These are phyloP conservation scores for Tolypocladium tropicale DNA, from an alignment of 2,329 filamentous ascomycete species.

Conservation along the genomic window DNA sequence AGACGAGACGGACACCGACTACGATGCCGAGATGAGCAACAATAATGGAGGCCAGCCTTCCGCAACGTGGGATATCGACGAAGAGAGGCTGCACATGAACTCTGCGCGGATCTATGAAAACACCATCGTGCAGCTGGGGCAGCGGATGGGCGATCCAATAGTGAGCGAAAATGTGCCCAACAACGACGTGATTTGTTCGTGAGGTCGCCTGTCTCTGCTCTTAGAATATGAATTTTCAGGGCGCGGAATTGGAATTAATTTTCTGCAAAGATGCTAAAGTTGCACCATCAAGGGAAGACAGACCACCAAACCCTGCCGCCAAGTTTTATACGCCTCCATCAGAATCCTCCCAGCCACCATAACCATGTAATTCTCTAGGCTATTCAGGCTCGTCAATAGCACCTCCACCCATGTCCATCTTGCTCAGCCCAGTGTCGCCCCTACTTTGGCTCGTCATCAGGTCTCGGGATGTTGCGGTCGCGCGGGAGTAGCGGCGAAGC, in stretches of 20 bases:
- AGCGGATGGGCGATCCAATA: conserved; percentile 43
- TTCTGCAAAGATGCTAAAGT: too few species aligned
- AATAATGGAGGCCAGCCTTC: conserved; percentile 5
- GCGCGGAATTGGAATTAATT: too few species aligned
- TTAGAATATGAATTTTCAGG: too few species aligned
- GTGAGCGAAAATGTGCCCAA: conserved; percentile 7
- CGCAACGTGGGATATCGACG: conserved; percentile 28
- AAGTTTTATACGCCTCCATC: too few species aligned
- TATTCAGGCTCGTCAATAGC: neutral
- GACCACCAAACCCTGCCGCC: too few species aligned
- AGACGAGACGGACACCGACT: conserved; percentile 25
- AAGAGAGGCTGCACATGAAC: conserved; percentile 52
- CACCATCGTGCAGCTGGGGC: conserved; percentile 65
- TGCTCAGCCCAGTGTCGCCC: neutral
- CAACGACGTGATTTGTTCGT: neutral
- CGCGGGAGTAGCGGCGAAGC: neutral
- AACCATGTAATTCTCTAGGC: neutral
- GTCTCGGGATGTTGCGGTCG: neutral
- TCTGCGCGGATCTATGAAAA: conserved; percentile 69
- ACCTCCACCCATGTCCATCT: neutral
- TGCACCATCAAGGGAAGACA: too few species aligned
- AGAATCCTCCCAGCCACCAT: too few species aligned
- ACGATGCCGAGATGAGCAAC: conserved; percentile 21
- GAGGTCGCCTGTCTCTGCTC: neutral
- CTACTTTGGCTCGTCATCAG: neutral